These are phyloP conservation scores for Phyllostachys edulis DNA, from an alignment of 176 grass and related monocot genomes.

Conservation along the genomic window DNA sequence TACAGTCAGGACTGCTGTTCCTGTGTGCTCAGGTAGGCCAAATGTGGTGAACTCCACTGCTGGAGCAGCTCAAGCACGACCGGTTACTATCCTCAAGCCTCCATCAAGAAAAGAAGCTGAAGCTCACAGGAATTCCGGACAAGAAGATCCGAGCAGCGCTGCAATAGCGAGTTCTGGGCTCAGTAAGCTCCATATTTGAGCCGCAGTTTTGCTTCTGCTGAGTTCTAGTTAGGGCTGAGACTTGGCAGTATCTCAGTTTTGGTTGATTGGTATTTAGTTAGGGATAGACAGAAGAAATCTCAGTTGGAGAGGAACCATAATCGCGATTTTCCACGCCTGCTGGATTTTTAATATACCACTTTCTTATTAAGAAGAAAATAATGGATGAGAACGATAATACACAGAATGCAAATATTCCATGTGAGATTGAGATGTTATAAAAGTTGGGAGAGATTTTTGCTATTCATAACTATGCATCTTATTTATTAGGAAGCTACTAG, in stretches of 20 bases:
- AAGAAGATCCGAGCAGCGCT: not conserved
- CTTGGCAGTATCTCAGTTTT: constrained; percentile 35
- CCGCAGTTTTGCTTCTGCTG: constrained; percentile 21
- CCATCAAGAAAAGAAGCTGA: constrained; percentile 22
- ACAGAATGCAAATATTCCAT: not conserved
- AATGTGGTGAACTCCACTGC: constrained; percentile 3
- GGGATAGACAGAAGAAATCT: not conserved
- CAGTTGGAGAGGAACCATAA: constrained; percentile 11
- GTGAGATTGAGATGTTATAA: not conserved
- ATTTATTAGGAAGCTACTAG: too few relatives aligned
- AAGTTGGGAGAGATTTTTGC: too few relatives aligned
- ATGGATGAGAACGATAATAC: constrained; percentile 23
- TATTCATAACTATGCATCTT: too few relatives aligned
- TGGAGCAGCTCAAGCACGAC: constrained; percentile 16
- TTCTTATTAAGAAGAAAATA: constrained; percentile 20
- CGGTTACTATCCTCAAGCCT: not conserved
- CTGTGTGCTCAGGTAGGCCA: constrained; percentile 58
- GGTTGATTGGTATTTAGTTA: constrained; percentile 26
- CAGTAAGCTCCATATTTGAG: constrained; percentile 51
- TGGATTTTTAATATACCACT: constrained; percentile 20
- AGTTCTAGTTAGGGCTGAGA: constrained; percentile 30
- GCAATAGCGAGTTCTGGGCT: constrained; percentile 21
- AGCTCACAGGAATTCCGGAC: not conserved
- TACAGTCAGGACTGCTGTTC: constrained; percentile 47
- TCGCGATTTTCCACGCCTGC: not conserved